These are phyloP conservation scores for Hanseniaspora jakobsenii DNA, from an alignment of 805 yeast species.

Conservation along the genomic window DNA sequence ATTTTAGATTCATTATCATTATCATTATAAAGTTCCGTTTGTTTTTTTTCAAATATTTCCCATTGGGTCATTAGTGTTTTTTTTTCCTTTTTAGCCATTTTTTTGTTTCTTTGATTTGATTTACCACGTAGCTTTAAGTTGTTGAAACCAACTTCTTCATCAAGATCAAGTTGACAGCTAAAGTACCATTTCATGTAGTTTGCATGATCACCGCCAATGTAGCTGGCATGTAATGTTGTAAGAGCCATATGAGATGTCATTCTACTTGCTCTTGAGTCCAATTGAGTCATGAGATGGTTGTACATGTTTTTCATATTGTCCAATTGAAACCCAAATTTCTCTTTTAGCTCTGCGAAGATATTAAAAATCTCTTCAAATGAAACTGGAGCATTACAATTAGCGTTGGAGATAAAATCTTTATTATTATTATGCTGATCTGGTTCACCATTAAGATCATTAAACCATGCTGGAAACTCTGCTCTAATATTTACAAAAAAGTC, in stretches of 20 bases:
- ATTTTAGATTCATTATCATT: slow-evolving; percentile 42
- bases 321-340: slow-evolving; percentile 70
- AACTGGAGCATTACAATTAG: slow-evolving; percentile 60
- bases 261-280: slow-evolving; percentile 80
- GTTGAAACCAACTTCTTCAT: slow-evolving; percentile 51
- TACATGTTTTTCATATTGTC: slow-evolving; percentile 68
- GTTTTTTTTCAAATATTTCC: slow-evolving; percentile 35
- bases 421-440: neutral
- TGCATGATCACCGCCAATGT: slow-evolving; percentile 81
- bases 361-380: slow-evolving; percentile 49
- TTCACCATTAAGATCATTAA: slow-evolving; percentile 20
- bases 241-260: slow-evolving; percentile 61
- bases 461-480: slow-evolving; percentile 29
- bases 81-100: slow-evolving; percentile 32
- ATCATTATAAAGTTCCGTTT: slow-evolving; percentile 34
- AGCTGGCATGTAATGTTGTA: slow-evolving; percentile 69
- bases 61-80: slow-evolving; percentile 27
- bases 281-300: slow-evolving; percentile 65
- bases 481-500: slow-evolving; percentile 2
- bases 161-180: slow-evolving; percentile 69
- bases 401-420: too few species aligned
- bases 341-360: slow-evolving; percentile 47
- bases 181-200: slow-evolving; percentile 89
- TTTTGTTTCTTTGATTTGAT: slow-evolving; percentile 33
- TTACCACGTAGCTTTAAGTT: slow-evolving; percentile 43